Percentiles rank a stretch among this genome's conserved stretches.
phyloP scores from a whole-genome alignment of 2,329 filamentous ascomycete genomes.

The Cadophora sp. region DNA sequence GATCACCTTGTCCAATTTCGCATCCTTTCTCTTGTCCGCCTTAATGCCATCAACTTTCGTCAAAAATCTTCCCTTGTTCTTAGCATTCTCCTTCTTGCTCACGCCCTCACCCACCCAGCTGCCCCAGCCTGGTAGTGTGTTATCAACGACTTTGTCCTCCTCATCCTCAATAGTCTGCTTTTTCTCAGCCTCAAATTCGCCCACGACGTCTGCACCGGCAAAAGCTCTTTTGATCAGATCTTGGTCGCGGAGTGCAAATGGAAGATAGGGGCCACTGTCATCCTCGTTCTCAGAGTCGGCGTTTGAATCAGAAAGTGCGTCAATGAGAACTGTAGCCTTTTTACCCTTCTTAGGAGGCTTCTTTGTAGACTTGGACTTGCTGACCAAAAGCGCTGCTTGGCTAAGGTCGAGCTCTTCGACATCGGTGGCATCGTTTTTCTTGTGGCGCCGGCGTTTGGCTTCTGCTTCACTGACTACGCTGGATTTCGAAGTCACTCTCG shows the following conservation, averaged over 20 bases:
- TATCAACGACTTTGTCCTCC: constrained; percentile 82
- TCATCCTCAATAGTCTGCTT: constrained; percentile 73
- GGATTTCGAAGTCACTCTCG: constrained; percentile 38
- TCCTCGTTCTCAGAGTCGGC: constrained; percentile 46
- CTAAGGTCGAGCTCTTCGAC: constrained; percentile 44
- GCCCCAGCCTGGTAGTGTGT: constrained; percentile 93
- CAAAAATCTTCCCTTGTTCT: constrained; percentile 66
- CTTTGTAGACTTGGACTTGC: constrained; percentile 31
- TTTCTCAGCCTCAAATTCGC: constrained; percentile 84
- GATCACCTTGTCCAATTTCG: constrained; percentile 83
- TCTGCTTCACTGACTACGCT: constrained; percentile 38
- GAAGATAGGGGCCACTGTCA: constrained; percentile 59
- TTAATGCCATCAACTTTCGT: constrained; percentile 76
- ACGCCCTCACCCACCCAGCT: constrained; percentile 88
- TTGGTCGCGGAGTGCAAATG: constrained; percentile 64
- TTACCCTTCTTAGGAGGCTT: constrained; percentile 32
- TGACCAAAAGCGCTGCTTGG: constrained; percentile 42
- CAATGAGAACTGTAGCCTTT: constrained; percentile 31
- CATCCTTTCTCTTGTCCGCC: constrained; percentile 79
- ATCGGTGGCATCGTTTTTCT: constrained; percentile 42
- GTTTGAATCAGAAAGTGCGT: constrained; percentile 33
- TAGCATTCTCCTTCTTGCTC: constrained; percentile 70
- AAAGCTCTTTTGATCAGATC: constrained; percentile 84
- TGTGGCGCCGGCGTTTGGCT: constrained; percentile 41
- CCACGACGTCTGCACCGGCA: constrained; percentile 83